Evolutionary conservation across 495 filamentous ascomycete genomes (phyloP), one percentile per base, ranked within the genome.

Genomic region (Neurospora discreta): DNA sequence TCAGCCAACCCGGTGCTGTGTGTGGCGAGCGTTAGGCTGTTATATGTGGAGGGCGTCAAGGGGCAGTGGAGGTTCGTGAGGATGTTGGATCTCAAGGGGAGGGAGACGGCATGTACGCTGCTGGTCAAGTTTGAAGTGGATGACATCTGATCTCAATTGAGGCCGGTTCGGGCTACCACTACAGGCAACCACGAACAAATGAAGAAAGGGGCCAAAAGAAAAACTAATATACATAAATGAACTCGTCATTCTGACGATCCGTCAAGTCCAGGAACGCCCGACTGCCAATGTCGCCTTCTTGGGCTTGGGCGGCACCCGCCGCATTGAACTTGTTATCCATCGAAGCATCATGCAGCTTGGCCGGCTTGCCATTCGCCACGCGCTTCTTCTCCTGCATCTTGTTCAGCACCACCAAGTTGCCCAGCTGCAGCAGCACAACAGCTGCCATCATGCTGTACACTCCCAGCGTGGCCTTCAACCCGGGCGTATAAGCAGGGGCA

Each of bases 221-320:
- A 46, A 16, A 68, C 70, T 81, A 90, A 73, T 89, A 88, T 70
- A 90, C 85, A 82, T 89, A 90, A 8, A 90, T 84, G 81, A 90
- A 90, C 79, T 91, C 88, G 74, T 90, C 88, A 75, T 91, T 90
- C 80, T 89, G 79, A 39, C 86, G 77, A 75, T 90, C 89, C 36
- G 88, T 90, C 77, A 89, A 71, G 79, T 90, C 89, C 13, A 71
- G 69, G 69, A 87, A 86, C 13, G 84, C 86, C 42, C 84, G 60
- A 75, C 78, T 13, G 75, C 84, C 75, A 75, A 79, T 33, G 3
- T 65, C 52, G 5, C 52, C 52, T 65, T 26, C 52, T 58, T 15
- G 46, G n/a, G 10, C 44, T 13, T 52, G 44, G 26, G 52, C 46
- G 0, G 39, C 70, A 8, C 40, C 71, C 9, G 20, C 71, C 9